Conservation (phyloP, 192 early-diverging fungal species). For the Linnemannia elongata region DNA sequence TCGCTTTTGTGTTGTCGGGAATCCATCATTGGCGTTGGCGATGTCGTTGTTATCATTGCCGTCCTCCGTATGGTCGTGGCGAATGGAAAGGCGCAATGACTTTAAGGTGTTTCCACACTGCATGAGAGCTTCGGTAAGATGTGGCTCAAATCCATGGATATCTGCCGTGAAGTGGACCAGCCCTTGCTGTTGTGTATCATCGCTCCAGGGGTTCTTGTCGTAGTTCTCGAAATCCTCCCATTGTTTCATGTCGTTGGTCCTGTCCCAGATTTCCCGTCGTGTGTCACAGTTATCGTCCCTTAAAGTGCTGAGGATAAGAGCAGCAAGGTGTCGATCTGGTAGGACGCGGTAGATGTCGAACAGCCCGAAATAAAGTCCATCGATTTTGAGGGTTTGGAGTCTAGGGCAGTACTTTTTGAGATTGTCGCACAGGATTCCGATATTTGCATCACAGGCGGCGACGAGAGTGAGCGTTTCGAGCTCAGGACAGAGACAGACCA, state of each 20-base stretch:
- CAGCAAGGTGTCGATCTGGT: not conserved
- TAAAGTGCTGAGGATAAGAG: not conserved
- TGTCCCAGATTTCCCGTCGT: not conserved
- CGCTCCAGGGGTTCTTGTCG: not conserved
- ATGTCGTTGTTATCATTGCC: not conserved
- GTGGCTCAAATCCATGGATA: constrained; percentile 7
- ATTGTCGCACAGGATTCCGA: not conserved
- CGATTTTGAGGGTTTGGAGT: not conserved
- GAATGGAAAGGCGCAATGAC: constrained; percentile 6
- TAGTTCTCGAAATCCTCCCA: not conserved
- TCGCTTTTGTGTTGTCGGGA: not conserved
- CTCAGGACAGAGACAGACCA: constrained; percentile 12
- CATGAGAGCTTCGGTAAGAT: not conserved
- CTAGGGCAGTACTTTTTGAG: constrained; percentile 4
- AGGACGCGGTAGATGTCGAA: constrained; percentile 14
- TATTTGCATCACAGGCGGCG: not conserved
- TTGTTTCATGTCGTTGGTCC: not conserved
- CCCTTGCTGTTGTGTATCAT: not conserved
- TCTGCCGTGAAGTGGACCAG: not conserved
- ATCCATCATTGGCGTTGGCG: not conserved
- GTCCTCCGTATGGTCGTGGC: not conserved
- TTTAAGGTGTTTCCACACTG: not conserved
- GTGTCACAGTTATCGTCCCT: not conserved
- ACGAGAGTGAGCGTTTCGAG: not conserved
- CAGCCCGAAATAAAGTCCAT: constrained; percentile 13